Evolutionary conservation across 2,329 filamentous ascomycete species (phyloP).

Genomic region (Colletotrichum sp.): DNA sequence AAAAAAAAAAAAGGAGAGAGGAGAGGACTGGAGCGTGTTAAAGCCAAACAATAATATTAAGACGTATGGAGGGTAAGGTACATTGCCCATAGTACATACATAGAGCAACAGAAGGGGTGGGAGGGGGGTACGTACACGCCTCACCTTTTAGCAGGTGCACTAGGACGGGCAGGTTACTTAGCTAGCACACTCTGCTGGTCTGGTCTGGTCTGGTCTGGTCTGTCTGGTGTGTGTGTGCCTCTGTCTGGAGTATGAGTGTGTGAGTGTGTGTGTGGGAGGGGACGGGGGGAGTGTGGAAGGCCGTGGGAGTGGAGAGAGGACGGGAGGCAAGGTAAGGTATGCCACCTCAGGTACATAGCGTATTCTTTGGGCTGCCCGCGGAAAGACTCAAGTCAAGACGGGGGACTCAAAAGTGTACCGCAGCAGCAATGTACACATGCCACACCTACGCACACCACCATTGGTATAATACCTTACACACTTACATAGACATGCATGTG

Average conservation of each 20-base stretch:
- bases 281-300: background rate
- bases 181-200: background rate
- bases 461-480: background rate
- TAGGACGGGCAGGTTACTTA: background rate
- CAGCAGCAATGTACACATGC: background rate
- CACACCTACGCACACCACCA: background rate
- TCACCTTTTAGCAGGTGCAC: background rate
- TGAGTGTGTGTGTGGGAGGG: background rate
- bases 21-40: slow-evolving; percentile 18
- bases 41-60: slow-evolving; percentile 22
- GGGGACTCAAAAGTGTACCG: background rate
- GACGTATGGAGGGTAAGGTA: slow-evolving; percentile 14
- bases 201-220: background rate
- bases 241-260: background rate
- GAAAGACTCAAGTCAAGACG: background rate
- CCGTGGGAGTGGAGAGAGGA: background rate
- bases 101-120: background rate
- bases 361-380: background rate
- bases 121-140: background rate
- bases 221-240: background rate
- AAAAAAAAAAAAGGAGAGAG: slow-evolving; percentile 1
- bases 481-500: background rate
- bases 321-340: background rate
- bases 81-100: background rate
- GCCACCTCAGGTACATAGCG: background rate